These are phyloP conservation scores for Alternaria dauci DNA, from an alignment of 2,329 filamentous ascomycete genomes.

Conservation along the genomic window DNA sequence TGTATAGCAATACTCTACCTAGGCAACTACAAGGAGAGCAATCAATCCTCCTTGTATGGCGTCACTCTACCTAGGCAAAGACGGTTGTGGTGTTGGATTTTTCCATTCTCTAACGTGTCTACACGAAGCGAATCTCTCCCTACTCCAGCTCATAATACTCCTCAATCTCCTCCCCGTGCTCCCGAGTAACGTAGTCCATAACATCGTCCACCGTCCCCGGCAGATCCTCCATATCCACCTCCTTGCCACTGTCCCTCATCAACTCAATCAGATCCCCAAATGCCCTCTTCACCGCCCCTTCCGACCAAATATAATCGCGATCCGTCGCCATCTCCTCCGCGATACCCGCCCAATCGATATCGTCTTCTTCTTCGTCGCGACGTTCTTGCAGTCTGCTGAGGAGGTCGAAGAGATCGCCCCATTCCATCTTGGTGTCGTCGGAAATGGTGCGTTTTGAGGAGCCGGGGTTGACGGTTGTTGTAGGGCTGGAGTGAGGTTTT, in stretches of 20 bases:
- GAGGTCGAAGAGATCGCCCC: slow-evolving; percentile 54
- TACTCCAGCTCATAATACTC: slow-evolving; percentile 20
- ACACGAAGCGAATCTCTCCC: no score
- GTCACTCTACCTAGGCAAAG: no score
- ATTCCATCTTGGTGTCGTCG: slow-evolving; percentile 45
- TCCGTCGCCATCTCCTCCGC: slow-evolving; percentile 6
- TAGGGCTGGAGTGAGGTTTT: neutral
- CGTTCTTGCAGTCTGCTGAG: slow-evolving; percentile 45
- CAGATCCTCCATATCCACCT: slow-evolving; percentile 12
- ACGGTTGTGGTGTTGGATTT: no score
- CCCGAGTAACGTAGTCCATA: slow-evolving; percentile 23
- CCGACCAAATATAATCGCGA: slow-evolving; percentile 20
- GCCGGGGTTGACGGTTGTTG: neutral
- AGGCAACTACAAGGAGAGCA: no score
- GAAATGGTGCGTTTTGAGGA: slow-evolving; percentile 2
- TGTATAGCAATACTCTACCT: no score
- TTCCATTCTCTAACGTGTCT: no score
- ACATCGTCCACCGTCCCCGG: slow-evolving; percentile 31
- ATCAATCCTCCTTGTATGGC: no score
- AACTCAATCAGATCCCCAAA: slow-evolving; percentile 24
- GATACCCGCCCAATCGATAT: slow-evolving; percentile 46
- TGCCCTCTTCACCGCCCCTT: slow-evolving; percentile 34
- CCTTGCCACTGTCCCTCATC: slow-evolving; percentile 10
- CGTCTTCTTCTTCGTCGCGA: slow-evolving; percentile 36
- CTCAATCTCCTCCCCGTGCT: slow-evolving; percentile 18